Evolutionary conservation across 1,284 basidiomycete species (phyloP).

Genomic region (Puccinia horiana): DNA sequence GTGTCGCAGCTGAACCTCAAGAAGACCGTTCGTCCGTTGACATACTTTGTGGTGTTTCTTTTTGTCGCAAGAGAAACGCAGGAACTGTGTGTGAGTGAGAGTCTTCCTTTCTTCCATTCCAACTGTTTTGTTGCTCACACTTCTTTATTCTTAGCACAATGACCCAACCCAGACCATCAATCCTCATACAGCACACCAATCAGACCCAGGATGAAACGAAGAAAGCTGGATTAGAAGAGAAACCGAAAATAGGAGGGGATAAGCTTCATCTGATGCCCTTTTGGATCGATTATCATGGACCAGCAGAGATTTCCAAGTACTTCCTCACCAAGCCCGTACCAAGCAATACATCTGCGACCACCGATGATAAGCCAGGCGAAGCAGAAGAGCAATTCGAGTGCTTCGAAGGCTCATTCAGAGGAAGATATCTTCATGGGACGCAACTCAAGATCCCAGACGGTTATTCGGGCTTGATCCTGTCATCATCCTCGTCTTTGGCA

Average conservation of each 20-base stretch:
- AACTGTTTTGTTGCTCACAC: too few relatives aligned
- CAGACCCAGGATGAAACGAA: neutral
- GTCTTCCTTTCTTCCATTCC: neutral
- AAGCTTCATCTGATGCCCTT: conserved; percentile 37
- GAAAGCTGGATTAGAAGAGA: neutral
- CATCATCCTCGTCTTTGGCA: neutral
- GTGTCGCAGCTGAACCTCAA: too few relatives aligned
- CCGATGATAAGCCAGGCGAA: neutral
- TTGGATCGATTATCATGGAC: conserved; percentile 19
- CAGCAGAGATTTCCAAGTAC: conserved; percentile 20
- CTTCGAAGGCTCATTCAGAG: conserved; percentile 25
- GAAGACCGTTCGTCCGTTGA: too few relatives aligned
- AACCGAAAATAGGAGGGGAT: neutral
- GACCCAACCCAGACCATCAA: neutral
- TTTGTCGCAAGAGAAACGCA: too few relatives aligned
- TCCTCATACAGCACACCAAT: neutral
- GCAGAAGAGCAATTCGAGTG: neutral
- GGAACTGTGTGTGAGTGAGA: too few relatives aligned
- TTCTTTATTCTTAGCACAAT: too few relatives aligned
- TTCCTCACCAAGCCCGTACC: neutral
- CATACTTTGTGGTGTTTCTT: too few relatives aligned
- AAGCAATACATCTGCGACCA: neutral
- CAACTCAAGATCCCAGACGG: conserved; percentile 9
- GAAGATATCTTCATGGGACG: conserved; percentile 36
- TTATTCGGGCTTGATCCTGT: conserved; percentile 9